These are phyloP conservation scores for Sporisorium graminicola DNA, from an alignment of 1,284 basidiomycete genomes.

Conservation along the genomic window DNA sequence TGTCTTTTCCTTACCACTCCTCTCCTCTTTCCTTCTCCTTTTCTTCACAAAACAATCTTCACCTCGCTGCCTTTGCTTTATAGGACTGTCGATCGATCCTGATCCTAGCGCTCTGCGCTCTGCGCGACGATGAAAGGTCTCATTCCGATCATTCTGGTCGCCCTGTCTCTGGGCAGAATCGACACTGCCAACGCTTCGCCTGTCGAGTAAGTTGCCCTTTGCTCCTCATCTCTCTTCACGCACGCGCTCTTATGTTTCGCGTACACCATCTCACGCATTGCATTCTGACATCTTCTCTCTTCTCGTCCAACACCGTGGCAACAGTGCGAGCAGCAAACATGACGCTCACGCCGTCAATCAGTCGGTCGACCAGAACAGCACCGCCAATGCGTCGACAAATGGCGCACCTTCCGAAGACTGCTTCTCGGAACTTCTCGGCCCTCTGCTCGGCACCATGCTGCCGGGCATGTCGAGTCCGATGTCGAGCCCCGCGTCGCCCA, in stretches of 20 bases:
- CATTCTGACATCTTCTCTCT: background rate
- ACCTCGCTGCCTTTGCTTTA: no score
- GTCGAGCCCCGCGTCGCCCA: background rate
- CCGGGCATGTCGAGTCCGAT: background rate
- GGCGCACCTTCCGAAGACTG: constrained; percentile 18
- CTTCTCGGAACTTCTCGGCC: background rate
- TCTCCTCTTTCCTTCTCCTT: background rate
- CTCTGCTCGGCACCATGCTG: background rate
- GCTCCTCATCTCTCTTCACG: background rate
- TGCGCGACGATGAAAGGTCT: constrained; percentile 21
- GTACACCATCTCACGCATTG: background rate
- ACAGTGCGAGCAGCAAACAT: constrained; percentile 1
- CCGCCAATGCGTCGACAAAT: background rate
- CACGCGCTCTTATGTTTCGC: background rate
- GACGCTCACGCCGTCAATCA: background rate
- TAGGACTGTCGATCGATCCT: background rate
- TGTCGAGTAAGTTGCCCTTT: constrained; percentile 11
- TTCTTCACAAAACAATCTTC: background rate
- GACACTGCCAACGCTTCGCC: constrained; percentile 14
- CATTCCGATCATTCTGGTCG: constrained; percentile 10
- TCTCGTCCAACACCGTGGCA: background rate
- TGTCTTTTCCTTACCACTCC: background rate
- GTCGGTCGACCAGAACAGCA: background rate
- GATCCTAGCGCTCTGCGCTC: background rate
- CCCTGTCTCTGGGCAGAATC: constrained; percentile 13